Evolutionary conservation across 2,329 filamentous ascomycete genomes (phyloP), one percentile per base, ranked within the genome.

Genomic region (Aplosporella prunicola): DNA sequence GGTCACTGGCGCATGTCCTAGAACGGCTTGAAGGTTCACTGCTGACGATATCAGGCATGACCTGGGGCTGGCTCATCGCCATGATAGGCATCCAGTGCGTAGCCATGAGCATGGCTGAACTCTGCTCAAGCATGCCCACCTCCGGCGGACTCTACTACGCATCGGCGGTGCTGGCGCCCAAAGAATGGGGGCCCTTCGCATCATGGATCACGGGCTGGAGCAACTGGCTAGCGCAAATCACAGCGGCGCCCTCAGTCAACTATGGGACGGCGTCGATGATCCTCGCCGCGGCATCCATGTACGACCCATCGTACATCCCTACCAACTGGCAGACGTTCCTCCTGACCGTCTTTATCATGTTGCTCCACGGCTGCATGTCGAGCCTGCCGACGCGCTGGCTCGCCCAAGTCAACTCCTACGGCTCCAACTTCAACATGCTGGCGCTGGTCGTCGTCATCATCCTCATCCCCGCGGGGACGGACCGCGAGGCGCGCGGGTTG

Each of bases 11-110:
- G n/a, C n/a, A n/a, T 22, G 27, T 22, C 30, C 17, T 37, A 14
- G 13, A 14, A n/a, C n/a, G 11, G 15, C 11, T 16, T 9, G 3
- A 22, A 22, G 22, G 16, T 42, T 51, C 23, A 47, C 39, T 24
- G 26, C 20, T 27, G 6, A n/a, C 14, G 24, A n/a, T 7, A 11
- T n/a, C 66, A 41, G 76, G 77, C 16, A 82, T 83, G 77, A 78
- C 77, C 2, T 85, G 80, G 80, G 81, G 80, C 5, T 86, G 81
- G 80, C 60, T 84, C 18, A 66, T 85, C 30, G 78, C 78, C 32
- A 81, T 83, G 71, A 47, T 78, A 5, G 82, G 82, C 26, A 82
- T 85, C 25, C 73, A 83, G 51, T 77, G 74, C 55, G 73, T 84
- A 39, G 80, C 80, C 7, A 69, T 76, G 58, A 72, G 55, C 17